A percentile compares a stretch with the other conserved stretches of the same genome.
phyloP scores from a whole-genome alignment of 108 stramenopile genomes.

The Pseudonitzschia multiseries region DNA sequence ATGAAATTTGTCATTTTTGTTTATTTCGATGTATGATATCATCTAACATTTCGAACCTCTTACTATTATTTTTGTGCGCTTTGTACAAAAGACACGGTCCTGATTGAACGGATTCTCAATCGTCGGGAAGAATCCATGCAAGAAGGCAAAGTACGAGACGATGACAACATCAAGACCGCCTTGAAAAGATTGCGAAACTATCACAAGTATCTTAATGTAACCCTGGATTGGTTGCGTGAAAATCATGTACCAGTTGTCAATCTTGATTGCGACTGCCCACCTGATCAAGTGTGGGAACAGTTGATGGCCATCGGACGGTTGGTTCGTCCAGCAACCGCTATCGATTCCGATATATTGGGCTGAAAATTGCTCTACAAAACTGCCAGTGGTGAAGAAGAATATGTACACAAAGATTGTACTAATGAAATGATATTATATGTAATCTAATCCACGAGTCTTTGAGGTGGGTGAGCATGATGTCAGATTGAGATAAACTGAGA shows the following conservation, averaged over 20 bases:
- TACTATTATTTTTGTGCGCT: background rate
- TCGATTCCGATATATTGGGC: background rate
- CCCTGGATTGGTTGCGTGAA: conserved; percentile 73
- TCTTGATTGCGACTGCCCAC: conserved; percentile 74
- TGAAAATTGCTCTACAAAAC: background rate
- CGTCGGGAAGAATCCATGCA: conserved; percentile 50
- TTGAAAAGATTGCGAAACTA: conserved; percentile 69
- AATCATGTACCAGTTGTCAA: conserved; percentile 82
- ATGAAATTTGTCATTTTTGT: background rate
- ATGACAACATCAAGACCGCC: conserved; percentile 85
- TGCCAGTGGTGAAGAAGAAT: background rate
- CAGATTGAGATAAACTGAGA: too few species aligned
- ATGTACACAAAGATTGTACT: too few species aligned
- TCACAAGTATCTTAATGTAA: conserved; percentile 72
- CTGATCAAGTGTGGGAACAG: conserved; percentile 83
- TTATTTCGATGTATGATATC: too few species aligned
- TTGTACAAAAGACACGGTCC: conserved; percentile 44
- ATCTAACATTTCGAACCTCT: background rate
- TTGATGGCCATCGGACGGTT: conserved; percentile 68
- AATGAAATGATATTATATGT: too few species aligned
- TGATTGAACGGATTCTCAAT: conserved; percentile 75
- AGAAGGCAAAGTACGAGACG: conserved; percentile 38
- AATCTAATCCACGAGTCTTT: too few species aligned
- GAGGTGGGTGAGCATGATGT: too few species aligned
- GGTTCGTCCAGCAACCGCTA: conserved; percentile 45